These are phyloP conservation scores for Nemania sp. DNA, from an alignment of 2,329 filamentous ascomycete species.

Conservation along the genomic window DNA sequence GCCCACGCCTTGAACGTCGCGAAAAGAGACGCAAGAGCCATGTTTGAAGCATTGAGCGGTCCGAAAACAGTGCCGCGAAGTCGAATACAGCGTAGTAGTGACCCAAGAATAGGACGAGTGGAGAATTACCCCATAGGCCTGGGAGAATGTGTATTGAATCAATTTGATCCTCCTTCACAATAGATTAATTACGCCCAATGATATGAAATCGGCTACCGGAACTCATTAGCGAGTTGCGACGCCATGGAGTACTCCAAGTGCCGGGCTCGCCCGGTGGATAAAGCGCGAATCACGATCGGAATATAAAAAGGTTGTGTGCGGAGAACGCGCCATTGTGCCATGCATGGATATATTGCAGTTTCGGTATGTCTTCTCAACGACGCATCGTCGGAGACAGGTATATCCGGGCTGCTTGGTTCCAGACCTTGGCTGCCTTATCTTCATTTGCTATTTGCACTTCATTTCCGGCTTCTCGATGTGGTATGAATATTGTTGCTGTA, in stretches of 20 bases:
- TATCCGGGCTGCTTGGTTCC: neutral
- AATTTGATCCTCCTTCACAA: neutral
- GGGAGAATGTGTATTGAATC: constrained; percentile 10
- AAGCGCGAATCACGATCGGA: neutral
- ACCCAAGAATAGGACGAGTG: no score
- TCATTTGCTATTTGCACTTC: neutral
- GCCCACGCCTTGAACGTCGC: no score
- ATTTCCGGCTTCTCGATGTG: neutral
- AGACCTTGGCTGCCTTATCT: neutral
- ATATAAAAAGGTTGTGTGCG: neutral
- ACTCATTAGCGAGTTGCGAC: neutral
- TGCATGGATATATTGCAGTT: constrained; percentile 4
- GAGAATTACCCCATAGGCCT: constrained; percentile 21
- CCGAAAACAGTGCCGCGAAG: no score
- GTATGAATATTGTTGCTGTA: neutral
- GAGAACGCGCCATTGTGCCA: neutral
- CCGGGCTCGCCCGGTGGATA: neutral
- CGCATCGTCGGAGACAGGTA: neutral
- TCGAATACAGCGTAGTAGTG: no score
- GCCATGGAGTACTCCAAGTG: neutral
- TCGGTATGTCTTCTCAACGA: constrained; percentile 2
- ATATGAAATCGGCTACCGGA: constrained; percentile 9
- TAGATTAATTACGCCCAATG: constrained; percentile 7
- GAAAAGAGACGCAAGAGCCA: neutral
- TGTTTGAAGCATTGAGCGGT: no score